These are phyloP conservation scores for Kuraishia piskuri DNA, from an alignment of 805 yeast genomes.

Conservation along the genomic window DNA sequence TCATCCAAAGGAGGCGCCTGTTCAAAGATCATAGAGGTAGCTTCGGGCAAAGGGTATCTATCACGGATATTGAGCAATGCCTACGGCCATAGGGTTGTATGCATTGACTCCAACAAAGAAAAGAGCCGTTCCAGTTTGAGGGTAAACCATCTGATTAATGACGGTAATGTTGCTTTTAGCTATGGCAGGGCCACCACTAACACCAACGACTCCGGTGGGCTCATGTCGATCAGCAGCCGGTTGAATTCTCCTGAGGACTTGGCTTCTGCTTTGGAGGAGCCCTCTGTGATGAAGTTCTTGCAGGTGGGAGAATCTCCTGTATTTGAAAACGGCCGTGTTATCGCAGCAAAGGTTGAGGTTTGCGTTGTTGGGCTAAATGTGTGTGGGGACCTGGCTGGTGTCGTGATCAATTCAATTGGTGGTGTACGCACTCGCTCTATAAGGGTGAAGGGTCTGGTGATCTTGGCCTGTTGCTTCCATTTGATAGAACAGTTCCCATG, in stretches of 20 bases:
- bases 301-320: background rate
- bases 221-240: background rate
- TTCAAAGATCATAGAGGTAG: slow-evolving; percentile 12
- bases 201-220: background rate
- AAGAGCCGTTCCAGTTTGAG: slow-evolving; percentile 13
- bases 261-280: background rate
- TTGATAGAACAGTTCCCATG: slow-evolving; percentile 6
- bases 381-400: slow-evolving; percentile 18
- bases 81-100: slow-evolving; percentile 9
- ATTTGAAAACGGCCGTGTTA: background rate
- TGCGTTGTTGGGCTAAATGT: slow-evolving; percentile 13
- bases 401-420: slow-evolving; percentile 7
- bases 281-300: background rate
- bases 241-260: background rate
- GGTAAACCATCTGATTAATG: slow-evolving; percentile 11
- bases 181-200: slow-evolving; percentile 5
- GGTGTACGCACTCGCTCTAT: slow-evolving; percentile 3
- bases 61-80: slow-evolving; percentile 15
- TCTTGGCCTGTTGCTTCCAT: slow-evolving; percentile 15
- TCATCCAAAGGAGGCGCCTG: too few relatives aligned
- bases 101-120: slow-evolving; percentile 15
- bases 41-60: slow-evolving; percentile 23
- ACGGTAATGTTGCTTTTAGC: slow-evolving; percentile 5
- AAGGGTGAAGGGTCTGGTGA: background rate
- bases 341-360: background rate